phyloP scores from a whole-genome alignment of 2,329 filamentous ascomycete species.

The Truncatella angustata region DNA sequence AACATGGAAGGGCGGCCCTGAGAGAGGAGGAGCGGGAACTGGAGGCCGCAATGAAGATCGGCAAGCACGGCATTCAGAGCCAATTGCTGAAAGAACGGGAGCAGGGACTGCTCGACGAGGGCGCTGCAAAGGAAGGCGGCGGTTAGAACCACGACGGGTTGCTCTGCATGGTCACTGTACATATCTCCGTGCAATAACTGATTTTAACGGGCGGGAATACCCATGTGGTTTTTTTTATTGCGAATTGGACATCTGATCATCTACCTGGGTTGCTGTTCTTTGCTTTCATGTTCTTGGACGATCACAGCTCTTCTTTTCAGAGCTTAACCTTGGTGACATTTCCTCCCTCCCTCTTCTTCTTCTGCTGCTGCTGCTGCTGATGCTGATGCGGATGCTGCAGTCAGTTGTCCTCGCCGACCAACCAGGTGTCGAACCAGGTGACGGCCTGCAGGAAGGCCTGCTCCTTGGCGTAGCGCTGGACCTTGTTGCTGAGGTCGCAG shows the following conservation, averaged over 20 bases:
- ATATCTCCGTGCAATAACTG: background rate
- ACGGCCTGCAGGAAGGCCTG: conserved; percentile 78
- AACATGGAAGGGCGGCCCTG: conserved; percentile 58
- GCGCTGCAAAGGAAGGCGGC: conserved; percentile 11
- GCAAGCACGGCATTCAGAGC: conserved; percentile 63
- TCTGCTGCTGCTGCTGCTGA: too few relatives aligned
- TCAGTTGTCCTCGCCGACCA: conserved; percentile 13
- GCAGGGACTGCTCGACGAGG: conserved; percentile 11
- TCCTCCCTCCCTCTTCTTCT: too few relatives aligned
- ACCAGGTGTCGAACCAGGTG: conserved; percentile 64
- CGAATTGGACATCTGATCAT: too few relatives aligned
- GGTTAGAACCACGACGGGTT: background rate
- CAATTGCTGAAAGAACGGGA: conserved; percentile 46
- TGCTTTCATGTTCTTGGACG: too few relatives aligned
- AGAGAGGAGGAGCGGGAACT: conserved; percentile 67
- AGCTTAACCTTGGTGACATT: background rate
- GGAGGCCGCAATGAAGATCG: conserved; percentile 66
- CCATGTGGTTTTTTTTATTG: too few relatives aligned
- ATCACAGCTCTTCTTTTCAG: background rate
- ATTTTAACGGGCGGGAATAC: too few relatives aligned
- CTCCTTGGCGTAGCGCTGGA: conserved; percentile 71
- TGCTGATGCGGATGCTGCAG: too few relatives aligned
- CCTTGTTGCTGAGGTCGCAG: conserved; percentile 56
- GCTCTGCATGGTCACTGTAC: background rate
- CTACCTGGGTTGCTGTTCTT: too few relatives aligned